These are phyloP conservation scores for Trametes pubescens DNA, from an alignment of 1,284 basidiomycete genomes.

Conservation along the genomic window DNA sequence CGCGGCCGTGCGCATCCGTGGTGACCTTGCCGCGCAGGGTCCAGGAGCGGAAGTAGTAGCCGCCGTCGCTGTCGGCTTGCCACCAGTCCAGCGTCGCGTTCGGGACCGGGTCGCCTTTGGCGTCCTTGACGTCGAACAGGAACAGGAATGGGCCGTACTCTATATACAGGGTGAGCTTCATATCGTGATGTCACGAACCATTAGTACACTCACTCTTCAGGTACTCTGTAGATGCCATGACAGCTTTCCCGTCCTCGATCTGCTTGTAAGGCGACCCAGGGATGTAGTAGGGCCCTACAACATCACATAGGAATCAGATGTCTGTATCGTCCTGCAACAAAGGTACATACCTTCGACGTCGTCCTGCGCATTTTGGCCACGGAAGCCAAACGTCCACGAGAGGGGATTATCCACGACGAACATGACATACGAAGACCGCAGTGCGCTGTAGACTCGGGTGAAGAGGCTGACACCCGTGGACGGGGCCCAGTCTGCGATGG, in stretches of 20 bases:
- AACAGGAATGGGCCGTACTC: conserved; percentile 38
- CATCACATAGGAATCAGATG: not conserved
- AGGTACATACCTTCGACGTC: conserved; percentile 26
- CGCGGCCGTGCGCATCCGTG: conserved; percentile 38
- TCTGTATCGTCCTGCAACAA: not conserved
- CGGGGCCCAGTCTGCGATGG: conserved; percentile 28
- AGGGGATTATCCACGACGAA: conserved; percentile 27
- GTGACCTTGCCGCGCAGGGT: conserved; percentile 39
- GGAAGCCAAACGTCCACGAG: conserved; percentile 21
- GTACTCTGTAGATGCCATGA: conserved; percentile 35
- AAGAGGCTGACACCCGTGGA: conserved; percentile 21
- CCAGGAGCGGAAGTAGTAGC: conserved; percentile 38
- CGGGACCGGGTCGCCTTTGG: conserved; percentile 38
- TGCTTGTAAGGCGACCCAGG: conserved; percentile 36
- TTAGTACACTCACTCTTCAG: conserved; percentile 34
- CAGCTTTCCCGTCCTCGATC: conserved; percentile 39
- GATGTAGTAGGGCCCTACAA: conserved; percentile 40
- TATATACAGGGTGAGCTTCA: conserved; percentile 14
- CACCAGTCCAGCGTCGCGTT: conserved; percentile 39
- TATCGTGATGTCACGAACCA: not conserved
- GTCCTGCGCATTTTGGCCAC: conserved; percentile 21
- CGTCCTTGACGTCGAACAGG: conserved; percentile 33
- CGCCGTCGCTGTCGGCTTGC: conserved; percentile 39
- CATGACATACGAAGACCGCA: conserved; percentile 20
- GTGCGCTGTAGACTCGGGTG: conserved; percentile 20